A percentile compares a stretch with the other conserved stretches of the same genome.
These are phyloP conservation scores for Chaetomiaceae sp. DNA, from an alignment of 2,329 filamentous ascomycete species.

Conservation along the genomic window DNA sequence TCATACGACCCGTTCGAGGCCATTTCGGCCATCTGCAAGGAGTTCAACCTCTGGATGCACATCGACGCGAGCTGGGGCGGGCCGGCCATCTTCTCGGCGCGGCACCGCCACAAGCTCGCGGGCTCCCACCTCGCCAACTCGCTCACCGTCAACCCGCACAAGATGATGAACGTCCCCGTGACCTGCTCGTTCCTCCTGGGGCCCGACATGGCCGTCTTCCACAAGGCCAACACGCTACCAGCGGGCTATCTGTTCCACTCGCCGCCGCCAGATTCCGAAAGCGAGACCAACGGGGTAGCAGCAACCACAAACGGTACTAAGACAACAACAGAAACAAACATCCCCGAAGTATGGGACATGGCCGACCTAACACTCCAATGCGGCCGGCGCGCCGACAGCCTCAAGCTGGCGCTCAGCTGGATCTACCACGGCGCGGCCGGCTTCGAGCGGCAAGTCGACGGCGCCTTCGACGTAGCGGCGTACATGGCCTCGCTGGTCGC, in stretches of 20 bases:
- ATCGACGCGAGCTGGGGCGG: conserved; percentile 92
- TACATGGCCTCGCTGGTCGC: conserved; percentile 61
- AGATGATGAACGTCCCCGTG: conserved; percentile 89
- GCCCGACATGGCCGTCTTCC: conserved; percentile 70
- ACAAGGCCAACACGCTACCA: conserved; percentile 76
- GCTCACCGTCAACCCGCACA: conserved; percentile 88
- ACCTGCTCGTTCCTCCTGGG: conserved; percentile 88
- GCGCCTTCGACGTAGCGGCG: conserved; percentile 66
- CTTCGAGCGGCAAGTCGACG: conserved; percentile 64
- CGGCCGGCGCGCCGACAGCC: conserved; percentile 74
- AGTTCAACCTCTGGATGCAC: conserved; percentile 74
- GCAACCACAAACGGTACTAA: not conserved
- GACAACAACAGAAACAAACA: not conserved
- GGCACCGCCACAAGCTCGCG: conserved; percentile 56
- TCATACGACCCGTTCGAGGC: conserved; percentile 47
- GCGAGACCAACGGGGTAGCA: not conserved
- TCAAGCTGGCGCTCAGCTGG: conserved; percentile 88
- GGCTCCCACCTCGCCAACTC: conserved; percentile 74
- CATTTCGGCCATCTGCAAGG: conserved; percentile 25
- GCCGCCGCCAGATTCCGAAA: conserved; percentile 30
- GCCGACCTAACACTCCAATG: conserved; percentile 93
- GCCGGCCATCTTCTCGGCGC: conserved; percentile 68
- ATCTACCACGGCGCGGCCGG: conserved; percentile 78
- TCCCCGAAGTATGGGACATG: conserved; percentile 71
- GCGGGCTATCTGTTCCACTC: conserved; percentile 86